Conservation (phyloP, 2,329 filamentous ascomycete species). For the Corinectria fuckeliana region DNA sequence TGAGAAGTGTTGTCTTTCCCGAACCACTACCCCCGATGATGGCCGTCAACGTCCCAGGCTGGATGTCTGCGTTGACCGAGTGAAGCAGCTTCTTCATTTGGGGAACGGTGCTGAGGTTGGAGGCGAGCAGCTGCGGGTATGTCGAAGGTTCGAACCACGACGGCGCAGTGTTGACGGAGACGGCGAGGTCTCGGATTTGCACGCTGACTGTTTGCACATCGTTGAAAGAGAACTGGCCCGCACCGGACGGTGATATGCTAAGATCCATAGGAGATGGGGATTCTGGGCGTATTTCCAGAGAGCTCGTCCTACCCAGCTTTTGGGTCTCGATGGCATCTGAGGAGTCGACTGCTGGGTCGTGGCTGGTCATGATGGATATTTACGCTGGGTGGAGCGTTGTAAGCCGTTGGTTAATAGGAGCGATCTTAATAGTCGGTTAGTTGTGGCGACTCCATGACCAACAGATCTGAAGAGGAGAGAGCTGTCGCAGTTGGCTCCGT, state of each 20-base stretch:
- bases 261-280: slow-evolving; percentile 16
- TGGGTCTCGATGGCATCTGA: slow-evolving; percentile 36
- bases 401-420: background rate
- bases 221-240: slow-evolving; percentile 50
- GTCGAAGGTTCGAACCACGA: slow-evolving; percentile 57
- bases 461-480: background rate
- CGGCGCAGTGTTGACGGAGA: slow-evolving; percentile 65
- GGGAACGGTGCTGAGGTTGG: slow-evolving; percentile 46
- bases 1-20: slow-evolving; percentile 75
- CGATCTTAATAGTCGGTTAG: background rate
- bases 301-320: slow-evolving; percentile 43
- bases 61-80: slow-evolving; percentile 68
- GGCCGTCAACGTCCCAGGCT: slow-evolving; percentile 71
- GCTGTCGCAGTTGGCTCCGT: too few species aligned
- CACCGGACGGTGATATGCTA: slow-evolving; percentile 42
- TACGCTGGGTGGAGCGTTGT: background rate
- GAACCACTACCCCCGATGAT: slow-evolving; percentile 78
- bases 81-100: slow-evolving; percentile 63
- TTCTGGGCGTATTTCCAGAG: slow-evolving; percentile 41
- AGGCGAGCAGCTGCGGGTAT: slow-evolving; percentile 49
- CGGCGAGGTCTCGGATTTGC: slow-evolving; percentile 59
- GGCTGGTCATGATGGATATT: background rate
- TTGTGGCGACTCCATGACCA: background rate
- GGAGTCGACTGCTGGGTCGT: background rate
- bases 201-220: slow-evolving; percentile 64